phyloP scores from a whole-genome alignment of 2,329 filamentous ascomycete genomes.

The Fusarium nisikadoi region DNA sequence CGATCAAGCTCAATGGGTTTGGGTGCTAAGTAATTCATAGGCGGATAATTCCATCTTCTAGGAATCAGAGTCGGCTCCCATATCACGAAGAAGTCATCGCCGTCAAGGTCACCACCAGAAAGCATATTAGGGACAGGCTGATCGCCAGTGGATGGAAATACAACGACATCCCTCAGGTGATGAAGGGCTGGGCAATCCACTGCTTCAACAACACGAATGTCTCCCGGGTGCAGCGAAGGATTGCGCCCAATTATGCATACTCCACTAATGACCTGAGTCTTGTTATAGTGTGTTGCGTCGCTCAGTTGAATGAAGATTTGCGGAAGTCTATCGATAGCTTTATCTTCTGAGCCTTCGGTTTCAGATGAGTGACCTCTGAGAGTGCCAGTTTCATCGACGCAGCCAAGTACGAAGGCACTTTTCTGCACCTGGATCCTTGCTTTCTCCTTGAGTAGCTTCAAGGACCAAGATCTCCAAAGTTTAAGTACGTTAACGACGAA shows the following conservation, averaged over 20 bases:
- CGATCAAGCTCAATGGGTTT: conserved; percentile 65
- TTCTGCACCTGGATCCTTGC: conserved; percentile 84
- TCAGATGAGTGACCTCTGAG: conserved; percentile 76
- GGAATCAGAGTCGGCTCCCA: conserved; percentile 86
- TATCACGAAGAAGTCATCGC: conserved; percentile 93
- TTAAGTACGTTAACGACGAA: conserved; percentile 83
- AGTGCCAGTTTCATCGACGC: conserved; percentile 83
- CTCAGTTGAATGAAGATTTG: conserved; percentile 91
- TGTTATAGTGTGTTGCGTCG: conserved; percentile 61
- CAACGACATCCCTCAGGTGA: conserved; percentile 86
- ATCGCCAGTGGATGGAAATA: conserved; percentile 86
- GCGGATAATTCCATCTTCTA: conserved; percentile 72
- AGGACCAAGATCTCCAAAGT: conserved; percentile 88
- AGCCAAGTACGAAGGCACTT: conserved; percentile 88
- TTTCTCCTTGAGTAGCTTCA: conserved; percentile 93
- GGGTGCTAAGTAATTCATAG: conserved; percentile 80
- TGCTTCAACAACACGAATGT: conserved; percentile 87
- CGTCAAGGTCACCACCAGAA: conserved; percentile 94
- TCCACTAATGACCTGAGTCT: conserved; percentile 76
- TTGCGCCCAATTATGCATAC: conserved; percentile 89
- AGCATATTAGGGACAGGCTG: conserved; percentile 92
- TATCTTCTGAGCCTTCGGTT: conserved; percentile 52
- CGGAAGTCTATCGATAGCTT: conserved; percentile 68
- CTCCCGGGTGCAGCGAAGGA: conserved; percentile 91
- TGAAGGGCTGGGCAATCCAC: conserved; percentile 78